Percentiles rank a stretch among this genome's conserved stretches.
These are phyloP conservation scores for Auriscalpium orientale DNA, from an alignment of 768 basidiomycete species.

Conservation along the genomic window DNA sequence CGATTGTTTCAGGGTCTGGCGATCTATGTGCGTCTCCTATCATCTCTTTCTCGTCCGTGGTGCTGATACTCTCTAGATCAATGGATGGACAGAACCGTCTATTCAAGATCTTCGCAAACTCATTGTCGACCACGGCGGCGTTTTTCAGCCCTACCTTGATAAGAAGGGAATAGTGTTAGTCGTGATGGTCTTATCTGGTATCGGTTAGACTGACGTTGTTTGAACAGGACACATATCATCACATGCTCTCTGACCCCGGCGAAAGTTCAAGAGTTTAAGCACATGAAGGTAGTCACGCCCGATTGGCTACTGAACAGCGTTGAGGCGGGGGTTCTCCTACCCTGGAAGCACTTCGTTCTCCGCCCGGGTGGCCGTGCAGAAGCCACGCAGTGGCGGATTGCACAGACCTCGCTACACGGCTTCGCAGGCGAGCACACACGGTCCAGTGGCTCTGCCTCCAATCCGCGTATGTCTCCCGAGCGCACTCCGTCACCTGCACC, in stretches of 20 bases:
- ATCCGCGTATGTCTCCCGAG: not conserved
- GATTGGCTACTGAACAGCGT: slow-evolving; percentile 85
- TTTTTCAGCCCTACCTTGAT: slow-evolving; percentile 78
- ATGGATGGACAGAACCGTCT: slow-evolving; percentile 84
- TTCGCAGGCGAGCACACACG: slow-evolving; percentile 9
- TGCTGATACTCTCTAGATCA: slow-evolving; percentile 47
- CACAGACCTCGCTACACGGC: slow-evolving; percentile 28
- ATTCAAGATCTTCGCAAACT: slow-evolving; percentile 77
- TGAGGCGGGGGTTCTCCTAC: slow-evolving; percentile 55
- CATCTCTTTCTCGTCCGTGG: not conserved
- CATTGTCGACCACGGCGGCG: slow-evolving; percentile 76
- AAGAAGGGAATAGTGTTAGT: slow-evolving; percentile 68
- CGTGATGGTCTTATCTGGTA: not conserved
- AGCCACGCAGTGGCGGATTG: slow-evolving; percentile 38
- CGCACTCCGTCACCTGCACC: not conserved
- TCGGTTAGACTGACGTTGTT: not conserved
- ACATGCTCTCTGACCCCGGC: slow-evolving; percentile 86
- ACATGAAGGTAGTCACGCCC: slow-evolving; percentile 85
- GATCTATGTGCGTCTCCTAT: slow-evolving; percentile 61
- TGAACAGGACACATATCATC: slow-evolving; percentile 76
- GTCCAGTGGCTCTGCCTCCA: not conserved
- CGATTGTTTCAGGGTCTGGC: slow-evolving; percentile 66
- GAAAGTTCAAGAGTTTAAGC: slow-evolving; percentile 81
- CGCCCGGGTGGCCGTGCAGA: slow-evolving; percentile 41
- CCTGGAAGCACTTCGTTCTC: slow-evolving; percentile 75